phyloP scores from a whole-genome alignment of 495 filamentous ascomycete species.

The Penicillium malachiteum region DNA sequence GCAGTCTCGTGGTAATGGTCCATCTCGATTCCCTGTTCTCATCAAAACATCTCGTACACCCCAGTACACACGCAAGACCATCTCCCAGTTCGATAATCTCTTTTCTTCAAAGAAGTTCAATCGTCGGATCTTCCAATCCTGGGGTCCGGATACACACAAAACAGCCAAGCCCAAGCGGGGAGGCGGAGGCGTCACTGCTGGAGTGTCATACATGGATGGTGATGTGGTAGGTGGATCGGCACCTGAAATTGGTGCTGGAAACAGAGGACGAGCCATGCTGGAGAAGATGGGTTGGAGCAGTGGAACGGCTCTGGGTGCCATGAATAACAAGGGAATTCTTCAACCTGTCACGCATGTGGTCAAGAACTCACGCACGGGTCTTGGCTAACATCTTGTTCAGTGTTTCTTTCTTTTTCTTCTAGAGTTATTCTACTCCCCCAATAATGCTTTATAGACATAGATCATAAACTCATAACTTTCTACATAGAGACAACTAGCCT shows the following conservation, averaged over 20 bases:
- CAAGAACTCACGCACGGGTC: conserved; percentile 78
- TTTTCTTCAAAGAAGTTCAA: conserved; percentile 33
- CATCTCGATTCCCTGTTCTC: conserved; percentile 72
- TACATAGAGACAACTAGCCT: neutral
- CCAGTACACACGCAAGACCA: conserved; percentile 47
- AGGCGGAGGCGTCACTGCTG: conserved; percentile 31
- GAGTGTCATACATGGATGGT: conserved; percentile 72
- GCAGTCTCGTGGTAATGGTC: conserved; percentile 73
- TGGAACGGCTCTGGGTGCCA: conserved; percentile 80
- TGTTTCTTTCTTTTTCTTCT: neutral
- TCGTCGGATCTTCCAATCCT: conserved; percentile 33
- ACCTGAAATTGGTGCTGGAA: conserved; percentile 79
- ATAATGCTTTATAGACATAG: conserved; percentile 1
- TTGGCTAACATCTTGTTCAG: conserved; percentile 57
- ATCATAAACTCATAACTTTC: neutral
- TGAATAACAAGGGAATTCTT: conserved; percentile 83
- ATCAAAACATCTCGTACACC: conserved; percentile 67
- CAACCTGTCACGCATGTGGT: conserved; percentile 85
- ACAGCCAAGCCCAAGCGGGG: conserved; percentile 35
- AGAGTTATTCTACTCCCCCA: neutral
- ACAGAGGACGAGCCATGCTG: conserved; percentile 82
- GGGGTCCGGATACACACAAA: conserved; percentile 23
- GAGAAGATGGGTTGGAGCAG: conserved; percentile 97
- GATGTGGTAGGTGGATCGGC: conserved; percentile 84
- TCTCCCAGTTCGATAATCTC: conserved; percentile 35